Conservation (phyloP, 2,329 filamentous ascomycete genomes). For the Colletotrichum theobromicola region DNA sequence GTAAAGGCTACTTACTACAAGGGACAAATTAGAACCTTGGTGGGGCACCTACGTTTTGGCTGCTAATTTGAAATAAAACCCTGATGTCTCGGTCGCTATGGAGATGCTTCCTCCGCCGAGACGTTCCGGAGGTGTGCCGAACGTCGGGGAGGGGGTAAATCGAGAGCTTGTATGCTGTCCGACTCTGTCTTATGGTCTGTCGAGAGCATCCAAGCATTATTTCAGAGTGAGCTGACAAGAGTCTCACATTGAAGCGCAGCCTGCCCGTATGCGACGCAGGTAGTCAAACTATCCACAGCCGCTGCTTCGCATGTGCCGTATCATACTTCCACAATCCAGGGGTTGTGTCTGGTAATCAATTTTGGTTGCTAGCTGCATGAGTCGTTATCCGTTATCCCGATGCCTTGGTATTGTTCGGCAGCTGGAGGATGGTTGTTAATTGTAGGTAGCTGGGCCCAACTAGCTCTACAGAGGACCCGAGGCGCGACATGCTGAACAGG, state of each 20-base stretch:
- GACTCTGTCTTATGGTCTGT: too few relatives aligned
- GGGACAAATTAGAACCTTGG: too few relatives aligned
- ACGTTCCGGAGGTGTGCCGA: neutral
- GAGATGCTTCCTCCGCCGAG: constrained; percentile 11
- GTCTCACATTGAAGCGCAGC: neutral
- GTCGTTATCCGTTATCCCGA: neutral
- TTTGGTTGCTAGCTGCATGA: neutral
- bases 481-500: neutral
- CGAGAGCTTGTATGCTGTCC: too few relatives aligned
- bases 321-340: neutral
- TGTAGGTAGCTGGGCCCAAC: neutral
- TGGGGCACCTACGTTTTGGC: too few relatives aligned
- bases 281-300: neutral
- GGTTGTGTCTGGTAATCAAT: neutral
- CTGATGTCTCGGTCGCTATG: too few relatives aligned
- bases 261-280: too few relatives aligned
- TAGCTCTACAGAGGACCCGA: neutral
- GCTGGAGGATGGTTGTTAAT: neutral
- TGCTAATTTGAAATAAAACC: too few relatives aligned
- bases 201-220: neutral
- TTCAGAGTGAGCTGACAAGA: neutral
- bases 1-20: too few relatives aligned
- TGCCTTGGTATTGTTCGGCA: neutral
- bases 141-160: neutral
- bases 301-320: neutral